Percentiles rank a stretch among this genome's conserved stretches.
These are phyloP conservation scores for Fagopyrum homotropicum DNA, from an alignment of 148 eudicot genomes.

Conservation along the genomic window DNA sequence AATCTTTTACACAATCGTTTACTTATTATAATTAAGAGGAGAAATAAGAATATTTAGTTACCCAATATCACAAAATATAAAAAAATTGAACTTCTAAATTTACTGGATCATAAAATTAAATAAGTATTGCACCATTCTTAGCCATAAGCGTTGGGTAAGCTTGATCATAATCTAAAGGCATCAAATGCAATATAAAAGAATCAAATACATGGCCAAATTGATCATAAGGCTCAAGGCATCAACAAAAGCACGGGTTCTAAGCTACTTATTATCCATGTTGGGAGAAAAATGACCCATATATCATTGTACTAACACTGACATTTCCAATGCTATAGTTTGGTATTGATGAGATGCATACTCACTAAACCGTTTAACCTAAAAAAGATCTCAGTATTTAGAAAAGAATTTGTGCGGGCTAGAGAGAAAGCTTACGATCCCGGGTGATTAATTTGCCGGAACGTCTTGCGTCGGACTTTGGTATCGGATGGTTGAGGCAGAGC, in stretches of 20 bases:
- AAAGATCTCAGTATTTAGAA: background rate
- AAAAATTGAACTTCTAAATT: background rate
- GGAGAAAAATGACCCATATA: background rate
- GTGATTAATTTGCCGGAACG: too few species aligned
- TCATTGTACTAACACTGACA: background rate
- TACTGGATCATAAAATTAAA: background rate
- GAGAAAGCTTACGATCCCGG: too few species aligned
- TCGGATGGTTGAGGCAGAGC: too few species aligned
- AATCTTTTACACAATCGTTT: too few species aligned
- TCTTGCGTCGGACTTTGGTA: too few species aligned
- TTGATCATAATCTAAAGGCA: background rate
- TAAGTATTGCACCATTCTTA: background rate
- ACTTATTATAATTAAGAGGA: too few species aligned
- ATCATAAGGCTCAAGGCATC: background rate
- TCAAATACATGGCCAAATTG: background rate
- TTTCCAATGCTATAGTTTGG: background rate
- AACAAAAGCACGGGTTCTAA: background rate
- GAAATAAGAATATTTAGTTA: too few species aligned
- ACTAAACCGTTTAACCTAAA: background rate
- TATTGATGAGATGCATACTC: constrained; percentile 4
- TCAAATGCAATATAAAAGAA: background rate
- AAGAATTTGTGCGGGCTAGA: constrained; percentile 4
- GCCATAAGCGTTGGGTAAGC: background rate
- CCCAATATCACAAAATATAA: too few species aligned
- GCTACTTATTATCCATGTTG: background rate